Base-by-base conservation (phyloP, 176 grass and related monocot species). In the Aegilops speltoides region DNA sequence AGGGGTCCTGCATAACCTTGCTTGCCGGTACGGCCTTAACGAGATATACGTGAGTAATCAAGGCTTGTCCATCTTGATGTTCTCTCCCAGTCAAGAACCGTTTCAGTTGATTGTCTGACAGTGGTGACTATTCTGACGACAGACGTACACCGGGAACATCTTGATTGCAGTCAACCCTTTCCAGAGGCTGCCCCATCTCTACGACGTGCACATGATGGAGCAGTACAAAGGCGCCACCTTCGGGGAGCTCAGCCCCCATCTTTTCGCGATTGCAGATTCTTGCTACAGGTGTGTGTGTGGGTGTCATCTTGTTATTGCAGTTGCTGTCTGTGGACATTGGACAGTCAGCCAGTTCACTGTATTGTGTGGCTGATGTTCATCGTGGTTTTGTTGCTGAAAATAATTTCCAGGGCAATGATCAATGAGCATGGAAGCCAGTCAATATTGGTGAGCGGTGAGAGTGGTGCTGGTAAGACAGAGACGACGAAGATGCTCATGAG, bases 401-500 rank as follows among this genome's bases (percentile, higher is more conserved):
- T 34, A 29, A 65, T 63, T 74, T 80, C 26, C 89, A 98, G 93
- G 78, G 91, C 93, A 48, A 71, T 98, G 84, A 95, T 93, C 84
- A 98, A 98, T 84, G 93, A 95, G 7, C 91, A 95, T 17, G 96
- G 91, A 67, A 98, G 96, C 78, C 93, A 98, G 32, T 93, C 96
- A 2, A 98, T 98, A 68, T 48, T 98, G 77, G 96, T 98, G 45
- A 98, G 96, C 26, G 96, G 96, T 29, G 96, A 98, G 88, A 98
- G 96, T 82, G 93, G 96, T n/a, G 93, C 96, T 33, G 96, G 96
- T 41, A 98, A 98, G 89, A 98, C 96, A 45, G 96, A 95, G 88
- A 98, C 93, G 16, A 98, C 96, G 5, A 98, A 98, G 73, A 98
- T 98, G 96, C 89, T 98, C 52, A 98, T 98, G 96, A 92, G 96